Percentiles rank a stretch among this genome's conserved stretches.
Conservation (phyloP, 352 stramenopile species). For the Globisporangium rhizosaccharum region DNA sequence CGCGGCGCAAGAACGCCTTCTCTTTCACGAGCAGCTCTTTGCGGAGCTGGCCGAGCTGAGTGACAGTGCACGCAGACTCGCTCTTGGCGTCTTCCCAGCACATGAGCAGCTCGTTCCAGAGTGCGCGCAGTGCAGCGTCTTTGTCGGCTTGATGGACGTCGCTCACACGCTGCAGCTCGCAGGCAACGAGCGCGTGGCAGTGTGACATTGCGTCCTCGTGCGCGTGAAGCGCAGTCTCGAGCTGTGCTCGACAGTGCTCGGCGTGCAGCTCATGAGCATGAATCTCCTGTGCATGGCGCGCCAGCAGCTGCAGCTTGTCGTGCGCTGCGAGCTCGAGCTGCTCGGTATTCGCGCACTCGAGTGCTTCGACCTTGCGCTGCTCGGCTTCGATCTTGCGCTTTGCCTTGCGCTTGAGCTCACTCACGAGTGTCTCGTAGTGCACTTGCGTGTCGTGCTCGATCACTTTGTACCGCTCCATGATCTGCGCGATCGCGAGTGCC, state of each 20-base stretch:
- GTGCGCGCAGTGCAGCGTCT: slow-evolving; percentile 6
- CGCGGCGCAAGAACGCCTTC: slow-evolving; percentile 11
- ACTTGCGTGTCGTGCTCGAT: slow-evolving; percentile 53
- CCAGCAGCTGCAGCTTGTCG: slow-evolving; percentile 12
- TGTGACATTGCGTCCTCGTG: slow-evolving; percentile 45
- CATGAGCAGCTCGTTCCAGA: slow-evolving; percentile 33
- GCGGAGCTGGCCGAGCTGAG: slow-evolving; percentile 9
- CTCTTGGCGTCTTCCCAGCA: slow-evolving; percentile 32
- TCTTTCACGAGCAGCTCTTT: slow-evolving; percentile 17
- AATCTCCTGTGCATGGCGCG: slow-evolving; percentile 18
- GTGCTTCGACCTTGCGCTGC: slow-evolving; percentile 8
- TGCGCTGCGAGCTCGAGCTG: not conserved
- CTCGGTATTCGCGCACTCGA: not conserved
- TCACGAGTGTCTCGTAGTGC: slow-evolving; percentile 53
- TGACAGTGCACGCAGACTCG: slow-evolving; percentile 1
- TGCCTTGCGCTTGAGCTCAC: slow-evolving; percentile 21
- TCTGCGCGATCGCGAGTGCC: slow-evolving; percentile 33
- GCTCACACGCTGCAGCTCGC: slow-evolving; percentile 15
- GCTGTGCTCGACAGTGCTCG: slow-evolving; percentile 21
- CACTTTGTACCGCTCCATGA: slow-evolving; percentile 45
- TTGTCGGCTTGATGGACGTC: not conserved
- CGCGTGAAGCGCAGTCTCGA: slow-evolving; percentile 33
- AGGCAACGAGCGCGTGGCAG: slow-evolving; percentile 14
- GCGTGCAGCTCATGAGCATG: slow-evolving; percentile 19
- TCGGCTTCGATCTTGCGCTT: slow-evolving; percentile 22